Percentiles rank a stretch among this genome's conserved stretches.
phyloP scores from a whole-genome alignment of 1,139 yeast genomes.

The Oligophagozyma castellii region DNA sequence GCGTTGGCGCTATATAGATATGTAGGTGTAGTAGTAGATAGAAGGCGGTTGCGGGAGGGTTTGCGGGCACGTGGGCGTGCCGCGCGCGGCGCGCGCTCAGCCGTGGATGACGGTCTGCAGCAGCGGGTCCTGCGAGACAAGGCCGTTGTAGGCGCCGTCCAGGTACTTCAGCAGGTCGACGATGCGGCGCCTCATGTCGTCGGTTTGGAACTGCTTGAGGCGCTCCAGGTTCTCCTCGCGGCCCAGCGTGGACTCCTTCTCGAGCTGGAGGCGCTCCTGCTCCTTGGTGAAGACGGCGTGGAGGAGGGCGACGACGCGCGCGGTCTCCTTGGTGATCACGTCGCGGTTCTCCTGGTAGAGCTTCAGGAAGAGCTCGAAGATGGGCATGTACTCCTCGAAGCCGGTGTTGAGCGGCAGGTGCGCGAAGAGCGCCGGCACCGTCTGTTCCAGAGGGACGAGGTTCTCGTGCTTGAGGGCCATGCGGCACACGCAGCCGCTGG shows the following conservation, averaged over 20 bases:
- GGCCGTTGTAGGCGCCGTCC: conserved; percentile 49
- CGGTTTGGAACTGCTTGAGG: conserved; percentile 63
- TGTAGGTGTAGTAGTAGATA: too few relatives aligned
- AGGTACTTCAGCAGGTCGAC: conserved; percentile 60
- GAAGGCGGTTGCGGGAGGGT: too few relatives aligned
- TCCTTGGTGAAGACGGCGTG: conserved; percentile 63
- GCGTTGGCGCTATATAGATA: too few relatives aligned
- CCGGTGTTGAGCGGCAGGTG: conserved; percentile 84
- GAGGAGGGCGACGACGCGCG: conserved; percentile 52
- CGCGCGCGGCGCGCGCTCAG: too few relatives aligned
- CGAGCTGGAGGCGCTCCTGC: conserved; percentile 53
- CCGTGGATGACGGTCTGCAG: conserved; percentile 45
- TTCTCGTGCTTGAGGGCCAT: conserved; percentile 63
- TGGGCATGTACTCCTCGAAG: conserved; percentile 85
- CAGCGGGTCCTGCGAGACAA: conserved; percentile 41
- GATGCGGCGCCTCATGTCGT: conserved; percentile 49
- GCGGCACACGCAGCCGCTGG: conserved; percentile 95
- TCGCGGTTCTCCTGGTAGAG: conserved; percentile 55
- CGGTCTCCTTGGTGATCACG: conserved; percentile 43
- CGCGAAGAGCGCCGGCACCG: conserved; percentile 59
- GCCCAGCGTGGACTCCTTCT: conserved; percentile 62
- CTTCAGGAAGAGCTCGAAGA: conserved; percentile 62
- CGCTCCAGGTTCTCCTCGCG: conserved; percentile 71
- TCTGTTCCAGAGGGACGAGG: conserved; percentile 68
- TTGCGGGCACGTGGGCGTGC: too few relatives aligned